These are phyloP conservation scores for Dactylonectria macrodidyma DNA, from an alignment of 2,329 filamentous ascomycete genomes.

Conservation along the genomic window DNA sequence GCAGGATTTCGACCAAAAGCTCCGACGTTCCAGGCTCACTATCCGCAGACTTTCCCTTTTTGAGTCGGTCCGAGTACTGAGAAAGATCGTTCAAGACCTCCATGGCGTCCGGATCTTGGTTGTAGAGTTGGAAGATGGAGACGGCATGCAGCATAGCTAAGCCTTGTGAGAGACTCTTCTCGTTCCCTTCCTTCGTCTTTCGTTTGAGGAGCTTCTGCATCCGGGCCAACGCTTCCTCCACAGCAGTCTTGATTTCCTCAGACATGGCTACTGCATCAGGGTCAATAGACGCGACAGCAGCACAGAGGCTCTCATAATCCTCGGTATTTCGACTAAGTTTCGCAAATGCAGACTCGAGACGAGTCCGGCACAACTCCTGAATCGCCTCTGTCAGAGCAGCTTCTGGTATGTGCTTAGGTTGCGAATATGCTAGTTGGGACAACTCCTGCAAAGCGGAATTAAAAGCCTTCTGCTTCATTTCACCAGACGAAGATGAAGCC, in stretches of 20 bases:
- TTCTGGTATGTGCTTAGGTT: slow-evolving; percentile 57
- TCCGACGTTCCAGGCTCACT: slow-evolving; percentile 74
- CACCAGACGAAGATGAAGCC: slow-evolving; percentile 45
- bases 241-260: slow-evolving; percentile 67
- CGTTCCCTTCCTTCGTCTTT: slow-evolving; percentile 53
- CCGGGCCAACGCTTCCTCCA: slow-evolving; percentile 65
- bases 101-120: slow-evolving; percentile 88
- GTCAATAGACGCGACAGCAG: slow-evolving; percentile 68
- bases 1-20: slow-evolving; percentile 86
- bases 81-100: slow-evolving; percentile 87
- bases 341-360: slow-evolving; percentile 71
- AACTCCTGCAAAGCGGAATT: slow-evolving; percentile 65
- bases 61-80: slow-evolving; percentile 78
- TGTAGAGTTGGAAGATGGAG: slow-evolving; percentile 90
- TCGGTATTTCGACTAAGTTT: slow-evolving; percentile 69
- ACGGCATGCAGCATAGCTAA: slow-evolving; percentile 87
- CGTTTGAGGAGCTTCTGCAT: slow-evolving; percentile 68
- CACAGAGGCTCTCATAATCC: slow-evolving; percentile 68
- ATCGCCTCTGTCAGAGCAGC: slow-evolving; percentile 66
- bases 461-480: slow-evolving; percentile 52
- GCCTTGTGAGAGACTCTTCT: slow-evolving; percentile 67
- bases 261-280: slow-evolving; percentile 68
- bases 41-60: slow-evolving; percentile 61
- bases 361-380: slow-evolving; percentile 67
- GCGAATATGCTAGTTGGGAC: slow-evolving; percentile 69